These are phyloP conservation scores for Avena atlantica DNA, from an alignment of 176 grass and related monocot species.

Conservation along the genomic window DNA sequence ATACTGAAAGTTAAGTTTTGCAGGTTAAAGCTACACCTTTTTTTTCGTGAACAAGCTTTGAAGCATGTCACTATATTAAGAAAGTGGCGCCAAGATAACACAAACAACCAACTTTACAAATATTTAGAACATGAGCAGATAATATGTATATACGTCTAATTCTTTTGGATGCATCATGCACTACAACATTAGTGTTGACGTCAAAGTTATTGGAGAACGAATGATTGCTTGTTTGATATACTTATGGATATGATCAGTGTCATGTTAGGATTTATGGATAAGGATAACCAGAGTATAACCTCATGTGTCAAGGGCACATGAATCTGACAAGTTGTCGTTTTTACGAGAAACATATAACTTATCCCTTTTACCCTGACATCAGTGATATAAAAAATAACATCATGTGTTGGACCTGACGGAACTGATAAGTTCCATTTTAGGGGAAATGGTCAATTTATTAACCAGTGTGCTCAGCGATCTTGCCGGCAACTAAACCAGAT, in stretches of 20 bases:
- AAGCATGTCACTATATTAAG: background rate
- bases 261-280: conserved; percentile 31
- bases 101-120: background rate
- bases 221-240: conserved; percentile 15
- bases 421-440: background rate
- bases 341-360: background rate
- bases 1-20: background rate
- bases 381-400: conserved; percentile 22
- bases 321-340: background rate
- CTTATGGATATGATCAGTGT: conserved; percentile 28
- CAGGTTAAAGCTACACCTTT: background rate
- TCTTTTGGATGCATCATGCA: conserved; percentile 4
- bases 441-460: no score
- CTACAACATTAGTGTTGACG: conserved; percentile 10
- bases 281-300: conserved; percentile 8
- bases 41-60: background rate
- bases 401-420: background rate
- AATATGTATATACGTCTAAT: background rate
- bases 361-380: background rate
- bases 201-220: background rate
- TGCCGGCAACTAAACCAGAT: no score
- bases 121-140: background rate
- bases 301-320: background rate
- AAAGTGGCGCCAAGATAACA: background rate
- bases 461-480: no score